Conservation (phyloP, 495 filamentous ascomycete species). For the Schizothecium vesticola region DNA sequence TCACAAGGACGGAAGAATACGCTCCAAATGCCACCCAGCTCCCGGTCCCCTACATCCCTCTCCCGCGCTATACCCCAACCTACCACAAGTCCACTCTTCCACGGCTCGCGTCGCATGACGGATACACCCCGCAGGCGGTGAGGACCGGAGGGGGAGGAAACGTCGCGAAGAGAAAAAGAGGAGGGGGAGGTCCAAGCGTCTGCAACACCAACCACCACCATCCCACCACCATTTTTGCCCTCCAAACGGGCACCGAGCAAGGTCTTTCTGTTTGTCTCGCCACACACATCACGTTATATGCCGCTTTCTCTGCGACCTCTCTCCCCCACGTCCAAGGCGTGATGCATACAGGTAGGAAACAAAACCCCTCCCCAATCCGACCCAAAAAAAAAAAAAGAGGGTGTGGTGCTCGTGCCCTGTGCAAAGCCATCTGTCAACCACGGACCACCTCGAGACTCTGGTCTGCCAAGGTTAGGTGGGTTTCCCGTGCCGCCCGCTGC, state of each 20-base stretch:
- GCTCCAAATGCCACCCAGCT: neutral
- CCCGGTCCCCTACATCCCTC: neutral
- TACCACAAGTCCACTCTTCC: neutral
- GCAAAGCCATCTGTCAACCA: neutral
- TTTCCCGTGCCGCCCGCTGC: neutral
- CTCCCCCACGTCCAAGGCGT: neutral
- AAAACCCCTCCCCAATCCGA: neutral
- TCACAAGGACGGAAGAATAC: neutral
- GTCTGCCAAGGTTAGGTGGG: neutral
- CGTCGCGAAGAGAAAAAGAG: too few relatives aligned
- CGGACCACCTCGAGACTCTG: neutral
- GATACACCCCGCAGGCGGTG: neutral
- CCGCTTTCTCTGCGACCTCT: neutral
- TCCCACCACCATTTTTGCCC: neutral
- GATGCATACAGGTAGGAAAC: neutral
- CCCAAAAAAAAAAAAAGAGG: neutral
- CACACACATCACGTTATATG: neutral
- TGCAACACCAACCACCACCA: neutral
- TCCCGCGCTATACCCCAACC: neutral
- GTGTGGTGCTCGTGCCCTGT: neutral
- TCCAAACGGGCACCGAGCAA: neutral
- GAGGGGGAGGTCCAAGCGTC: neutral
- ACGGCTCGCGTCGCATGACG: neutral
- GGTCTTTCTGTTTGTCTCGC: neutral
- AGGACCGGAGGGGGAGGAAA: neutral